Evolutionary conservation across 2,329 filamentous ascomycete species (phyloP).

Genomic region (Beauveria varroae): DNA sequence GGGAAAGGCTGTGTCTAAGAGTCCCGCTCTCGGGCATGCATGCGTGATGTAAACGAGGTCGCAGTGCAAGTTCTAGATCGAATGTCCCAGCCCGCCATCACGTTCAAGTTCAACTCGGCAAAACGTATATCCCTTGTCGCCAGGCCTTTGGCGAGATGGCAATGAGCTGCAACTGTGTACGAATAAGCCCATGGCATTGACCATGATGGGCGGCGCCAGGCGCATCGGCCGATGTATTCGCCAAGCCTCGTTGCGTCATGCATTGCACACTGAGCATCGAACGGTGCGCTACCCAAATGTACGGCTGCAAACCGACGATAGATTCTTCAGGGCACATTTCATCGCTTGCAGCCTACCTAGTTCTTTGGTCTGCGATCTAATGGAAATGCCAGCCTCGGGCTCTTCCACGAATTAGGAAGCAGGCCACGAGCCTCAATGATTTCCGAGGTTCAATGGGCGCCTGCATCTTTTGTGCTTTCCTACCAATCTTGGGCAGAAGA

Average conservation of each 20-base stretch:
- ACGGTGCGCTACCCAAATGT: not conserved
- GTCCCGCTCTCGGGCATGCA: slow-evolving; percentile 1
- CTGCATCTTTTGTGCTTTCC: no score
- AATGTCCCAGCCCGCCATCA: not conserved
- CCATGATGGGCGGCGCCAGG: not conserved
- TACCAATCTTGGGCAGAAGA: no score
- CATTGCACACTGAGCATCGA: not conserved
- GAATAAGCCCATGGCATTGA: not conserved
- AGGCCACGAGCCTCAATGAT: no score
- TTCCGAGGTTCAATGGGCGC: no score
- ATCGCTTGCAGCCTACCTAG: not conserved
- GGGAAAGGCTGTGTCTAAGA: not conserved
- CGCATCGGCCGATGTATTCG: not conserved
- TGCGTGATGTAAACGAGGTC: not conserved
- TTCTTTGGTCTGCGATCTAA: not conserved
- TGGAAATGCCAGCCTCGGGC: no score
- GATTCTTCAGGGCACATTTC: not conserved
- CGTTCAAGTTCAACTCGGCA: not conserved
- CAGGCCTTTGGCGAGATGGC: not conserved
- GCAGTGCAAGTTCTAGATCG: not conserved
- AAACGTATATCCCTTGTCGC: not conserved
- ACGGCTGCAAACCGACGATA: not conserved
- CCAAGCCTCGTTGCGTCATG: not conserved
- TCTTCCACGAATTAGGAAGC: no score
- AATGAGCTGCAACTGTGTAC: not conserved